Evolutionary conservation across 2,329 filamentous ascomycete genomes (phyloP), one percentile per base, ranked within the genome.

Genomic region (Fusarium mexicanum): DNA sequence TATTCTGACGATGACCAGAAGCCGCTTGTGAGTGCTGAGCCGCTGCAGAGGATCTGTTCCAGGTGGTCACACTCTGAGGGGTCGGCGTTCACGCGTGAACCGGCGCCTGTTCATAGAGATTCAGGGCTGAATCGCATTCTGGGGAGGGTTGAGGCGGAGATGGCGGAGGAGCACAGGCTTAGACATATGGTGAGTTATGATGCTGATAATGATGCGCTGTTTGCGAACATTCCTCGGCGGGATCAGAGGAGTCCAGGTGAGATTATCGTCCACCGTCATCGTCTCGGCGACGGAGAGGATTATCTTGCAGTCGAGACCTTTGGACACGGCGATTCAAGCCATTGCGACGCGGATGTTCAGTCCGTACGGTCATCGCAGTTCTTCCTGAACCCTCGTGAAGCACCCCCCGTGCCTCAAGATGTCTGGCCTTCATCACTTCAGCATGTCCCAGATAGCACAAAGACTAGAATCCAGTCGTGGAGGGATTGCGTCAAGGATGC

Each of bases 201-300:
- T 41, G 71, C 71, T 29, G 68, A 61, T 10, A 41, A 48, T 4
- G 75, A 77, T 43, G 58, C 67, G 2, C 38, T 77, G 33, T 77
- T 71, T 57, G 58, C 71, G 3, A 67, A 75, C 10, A 61, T 77
- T n/a, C 67, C 73, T 20, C 69, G 64, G 2, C 48, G 60, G 9
- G 67, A 57, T 6, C 31, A 58, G 33, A 67, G 62, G 26, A 53
- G 50, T 22, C 29, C 41, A 26, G 75, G 69, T 8, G 72, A 77
- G 22, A 26, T 77, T 3, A 24, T 75, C 3, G 47, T 75, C 4
- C 65, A 77, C 17, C 55, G 64, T 4, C 40, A 57, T n/a, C 44
- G 31, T 11, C 16, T 20, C 8, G 57, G 48, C 8, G 33, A 55
- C 1, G 57, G 48, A 9, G 33, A 51, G 13, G n/a, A 69, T 14